Percentiles rank a stretch among this genome's conserved stretches.
phyloP scores from a whole-genome alignment of 257 asterid species.

The Nicotiana noctiflora region DNA sequence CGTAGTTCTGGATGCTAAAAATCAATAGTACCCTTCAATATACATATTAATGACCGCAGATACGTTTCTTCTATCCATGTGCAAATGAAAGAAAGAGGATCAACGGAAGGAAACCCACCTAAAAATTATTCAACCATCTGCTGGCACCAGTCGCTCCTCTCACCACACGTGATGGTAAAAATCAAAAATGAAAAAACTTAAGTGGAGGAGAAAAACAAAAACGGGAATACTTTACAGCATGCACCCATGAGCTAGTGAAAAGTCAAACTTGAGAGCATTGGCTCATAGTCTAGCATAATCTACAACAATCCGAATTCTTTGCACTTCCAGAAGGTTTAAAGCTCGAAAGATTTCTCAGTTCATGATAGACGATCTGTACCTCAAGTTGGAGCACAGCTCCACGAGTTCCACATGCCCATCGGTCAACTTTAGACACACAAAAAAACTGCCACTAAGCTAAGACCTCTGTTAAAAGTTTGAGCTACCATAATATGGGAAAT shows the following conservation, averaged over 20 bases:
- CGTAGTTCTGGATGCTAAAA: not conserved
- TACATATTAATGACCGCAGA: not conserved
- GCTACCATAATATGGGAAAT: conserved; percentile 5
- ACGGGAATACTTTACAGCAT: not conserved
- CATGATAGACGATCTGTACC: not conserved
- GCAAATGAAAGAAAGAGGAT: not conserved
- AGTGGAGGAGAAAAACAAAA: not conserved
- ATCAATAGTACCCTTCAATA: not conserved
- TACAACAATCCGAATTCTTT: not conserved
- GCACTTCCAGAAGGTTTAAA: not conserved
- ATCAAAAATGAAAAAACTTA: not conserved
- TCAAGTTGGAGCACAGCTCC: not conserved
- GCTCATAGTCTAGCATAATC: not conserved
- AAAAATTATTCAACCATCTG: not conserved
- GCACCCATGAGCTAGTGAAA: not conserved
- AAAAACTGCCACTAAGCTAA: conserved; percentile 5
- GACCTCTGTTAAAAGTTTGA: not conserved
- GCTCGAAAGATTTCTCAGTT: not conserved
- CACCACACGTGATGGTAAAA: not conserved
- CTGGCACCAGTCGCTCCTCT: conserved; percentile 1
- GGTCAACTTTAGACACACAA: not conserved
- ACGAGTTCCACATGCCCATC: not conserved
- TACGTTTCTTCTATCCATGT: too few relatives aligned
- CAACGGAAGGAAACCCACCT: conserved; percentile 2
- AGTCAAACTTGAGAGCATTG: not conserved